Evolutionary conservation across 768 basidiomycete species (phyloP), one percentile per base, ranked within the genome.

Genomic region (Leccinum uliginosum): DNA sequence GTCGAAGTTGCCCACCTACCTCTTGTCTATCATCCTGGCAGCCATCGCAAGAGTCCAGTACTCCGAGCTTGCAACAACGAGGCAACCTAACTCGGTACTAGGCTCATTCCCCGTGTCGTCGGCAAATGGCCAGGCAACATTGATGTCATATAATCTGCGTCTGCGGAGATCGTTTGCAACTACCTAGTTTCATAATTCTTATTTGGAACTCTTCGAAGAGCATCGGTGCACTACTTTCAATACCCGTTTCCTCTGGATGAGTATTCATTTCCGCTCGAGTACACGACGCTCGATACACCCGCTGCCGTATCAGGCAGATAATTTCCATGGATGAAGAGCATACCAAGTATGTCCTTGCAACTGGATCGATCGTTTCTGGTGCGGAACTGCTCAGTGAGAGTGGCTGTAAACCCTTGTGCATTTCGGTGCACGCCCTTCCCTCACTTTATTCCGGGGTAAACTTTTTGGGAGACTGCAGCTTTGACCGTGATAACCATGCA

Each of bases 51-150:
- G 75, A 57, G 69, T 74, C 4, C 61, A 70, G n/a, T 73, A 78
- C 56, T 59, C 62, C 15, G 68, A 75, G 47, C 61, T 70, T 61
- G 1, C 81, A 84, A 50, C 60, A 59, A 19, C 71, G 75, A 84
- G 46, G 83, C 83, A 0, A 64, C 65, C 10, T 76, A 73, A 29
- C 68, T 84, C 14, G 78, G 80, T 6, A 83, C 83, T 6, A 73
- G 74, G 57, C 74, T 70, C 2, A 81, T 86, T 49, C 84, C 84
- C 4, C 72, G 77, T 23, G 81, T 88, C 17, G 73, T 79, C 15
- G 87, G 87, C 9, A 84, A 80, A 73, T 87, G 85, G 85, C 87
- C 86, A 4, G 88, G 88, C n/a, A 89, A 89, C 66, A 72, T 89
- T 62, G 88, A 91, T 62, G 68, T 89, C 49, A 76, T 87, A 55